Evolutionary conservation across 2,329 filamentous ascomycete genomes (phyloP), one percentile per base, ranked within the genome.

Genomic region (Epichloe uncinata): DNA sequence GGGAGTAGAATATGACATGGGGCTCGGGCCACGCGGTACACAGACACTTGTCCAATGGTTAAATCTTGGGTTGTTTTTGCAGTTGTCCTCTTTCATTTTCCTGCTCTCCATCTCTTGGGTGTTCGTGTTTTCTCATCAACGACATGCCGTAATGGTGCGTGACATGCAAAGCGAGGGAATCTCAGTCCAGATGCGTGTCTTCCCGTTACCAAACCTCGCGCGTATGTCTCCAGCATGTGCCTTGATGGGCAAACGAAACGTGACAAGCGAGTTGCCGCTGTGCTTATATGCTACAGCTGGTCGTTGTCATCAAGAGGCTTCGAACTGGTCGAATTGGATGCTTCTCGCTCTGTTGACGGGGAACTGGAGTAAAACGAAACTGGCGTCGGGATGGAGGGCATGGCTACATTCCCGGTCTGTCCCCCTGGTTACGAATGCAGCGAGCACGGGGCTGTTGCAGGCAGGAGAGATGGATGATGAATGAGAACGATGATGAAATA

Each of bases 21-120:
- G 12, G 12, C 47, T 47, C 41, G 47, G 47, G 50, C 50, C 47
- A 46, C 36, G 37, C 44, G 44, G 47, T 44, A 52, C 48, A 44
- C 52, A 44, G 42, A 30, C 40, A 48, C 45, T 50, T 36, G 48
- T 44, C 48, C 45, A 42, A 42, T 30, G 33, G 16, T 20, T 38
- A 11, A 18, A 18, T 36, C 11, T 48, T 37, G 41, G 38, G 33
- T 33, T 48, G 18, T 8, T 47, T 26, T 36, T 43, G 16, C 30
- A 38, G 12, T 41, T 11, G 20, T 44, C 35, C 4, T 43, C 33
- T 34, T 40, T 35, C 40, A 12, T 47, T 18, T 41, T 38, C 22
- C 26, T 42, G 9, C 20, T 41, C 26, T 37, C 2, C n/a, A 36
- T 45, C 34, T 26, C 30, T 15, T 4, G 0, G 9, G 30, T 30